Conservation (phyloP, 331 rosid species). For the Acacia concinna region DNA sequence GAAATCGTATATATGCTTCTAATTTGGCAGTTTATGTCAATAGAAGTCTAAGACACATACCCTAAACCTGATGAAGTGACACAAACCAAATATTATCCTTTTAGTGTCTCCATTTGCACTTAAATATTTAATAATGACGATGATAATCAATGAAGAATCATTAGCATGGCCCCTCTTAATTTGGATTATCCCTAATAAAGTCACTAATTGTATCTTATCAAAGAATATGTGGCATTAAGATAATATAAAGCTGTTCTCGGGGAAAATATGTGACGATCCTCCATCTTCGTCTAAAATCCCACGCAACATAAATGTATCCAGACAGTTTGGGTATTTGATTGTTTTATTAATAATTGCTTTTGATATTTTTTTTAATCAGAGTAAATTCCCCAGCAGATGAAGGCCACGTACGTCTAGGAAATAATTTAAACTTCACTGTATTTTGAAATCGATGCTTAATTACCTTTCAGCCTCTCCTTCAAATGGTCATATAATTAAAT, state of each 20-base stretch:
- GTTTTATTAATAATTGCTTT: background rate
- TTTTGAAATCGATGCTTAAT: background rate
- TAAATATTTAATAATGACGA: background rate
- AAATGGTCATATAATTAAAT: background rate
- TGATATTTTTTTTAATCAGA: background rate
- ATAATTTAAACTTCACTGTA: background rate
- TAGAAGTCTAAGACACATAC: background rate
- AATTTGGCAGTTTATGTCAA: background rate
- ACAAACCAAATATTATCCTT: background rate
- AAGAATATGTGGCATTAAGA: background rate
- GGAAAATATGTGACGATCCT: no score
- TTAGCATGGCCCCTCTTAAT: background rate
- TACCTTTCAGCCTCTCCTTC: background rate
- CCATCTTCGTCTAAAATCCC: background rate
- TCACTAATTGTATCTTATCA: background rate
- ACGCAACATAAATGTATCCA: background rate
- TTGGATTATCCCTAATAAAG: background rate
- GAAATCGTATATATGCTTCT: background rate
- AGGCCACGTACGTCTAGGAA: background rate
- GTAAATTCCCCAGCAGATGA: background rate
- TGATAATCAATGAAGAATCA: background rate
- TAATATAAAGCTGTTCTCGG: background rate
- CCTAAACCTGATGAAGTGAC: background rate
- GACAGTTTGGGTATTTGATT: background rate
- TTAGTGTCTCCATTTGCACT: background rate